phyloP scores from a whole-genome alignment of 2,329 filamentous ascomycete genomes.

The Penicillium sp. region DNA sequence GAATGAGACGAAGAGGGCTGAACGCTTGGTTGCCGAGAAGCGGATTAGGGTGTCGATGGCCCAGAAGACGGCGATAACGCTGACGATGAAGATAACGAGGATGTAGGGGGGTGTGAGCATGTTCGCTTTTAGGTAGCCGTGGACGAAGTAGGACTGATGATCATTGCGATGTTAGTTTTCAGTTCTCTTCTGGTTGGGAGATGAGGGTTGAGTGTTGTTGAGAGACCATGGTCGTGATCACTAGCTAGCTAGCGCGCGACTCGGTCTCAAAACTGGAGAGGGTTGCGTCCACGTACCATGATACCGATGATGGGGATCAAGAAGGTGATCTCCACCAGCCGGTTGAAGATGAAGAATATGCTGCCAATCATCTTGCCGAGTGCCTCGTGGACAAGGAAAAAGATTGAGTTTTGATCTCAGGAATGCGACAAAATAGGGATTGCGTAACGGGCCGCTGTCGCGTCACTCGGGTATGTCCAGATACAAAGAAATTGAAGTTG shows the following conservation, averaged over 20 bases:
- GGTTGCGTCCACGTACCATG: slow-evolving; percentile 43
- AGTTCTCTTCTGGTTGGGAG: background rate
- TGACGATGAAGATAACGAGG: slow-evolving; percentile 65
- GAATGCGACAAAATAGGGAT: slow-evolving; percentile 16
- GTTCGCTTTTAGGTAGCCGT: slow-evolving; percentile 58
- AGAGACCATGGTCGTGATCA: background rate
- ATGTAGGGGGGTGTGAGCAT: slow-evolving; percentile 61
- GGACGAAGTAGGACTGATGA: slow-evolving; percentile 58
- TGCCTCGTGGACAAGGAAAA: background rate
- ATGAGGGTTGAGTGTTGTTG: background rate
- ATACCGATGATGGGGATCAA: slow-evolving; percentile 65
- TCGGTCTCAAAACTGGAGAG: background rate
- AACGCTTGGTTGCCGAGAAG: slow-evolving; percentile 60
- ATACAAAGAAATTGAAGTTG: background rate
- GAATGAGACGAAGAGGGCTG: slow-evolving; percentile 60
- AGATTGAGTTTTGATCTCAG: slow-evolving; percentile 13
- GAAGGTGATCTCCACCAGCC: slow-evolving; percentile 61
- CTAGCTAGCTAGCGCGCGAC: background rate
- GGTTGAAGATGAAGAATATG: slow-evolving; percentile 63
- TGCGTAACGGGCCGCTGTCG: background rate
- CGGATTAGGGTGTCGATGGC: slow-evolving; percentile 61
- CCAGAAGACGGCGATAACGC: slow-evolving; percentile 62
- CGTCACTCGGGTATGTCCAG: background rate
- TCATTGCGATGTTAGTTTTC: background rate
- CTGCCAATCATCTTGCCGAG: slow-evolving; percentile 51